Conservation (phyloP, 768 basidiomycete genomes). For the Lyophyllum decastes region DNA sequence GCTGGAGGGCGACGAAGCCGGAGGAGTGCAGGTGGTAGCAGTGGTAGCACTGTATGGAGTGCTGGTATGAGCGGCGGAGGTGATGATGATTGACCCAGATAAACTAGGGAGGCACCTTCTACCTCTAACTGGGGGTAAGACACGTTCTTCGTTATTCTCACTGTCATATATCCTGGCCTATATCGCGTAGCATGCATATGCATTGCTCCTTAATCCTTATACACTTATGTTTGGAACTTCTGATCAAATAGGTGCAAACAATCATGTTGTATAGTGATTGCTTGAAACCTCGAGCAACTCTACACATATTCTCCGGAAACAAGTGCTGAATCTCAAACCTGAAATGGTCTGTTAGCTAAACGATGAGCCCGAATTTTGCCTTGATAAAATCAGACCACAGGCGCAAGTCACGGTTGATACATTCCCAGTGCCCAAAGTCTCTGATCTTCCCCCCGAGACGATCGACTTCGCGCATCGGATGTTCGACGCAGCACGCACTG, state of each 20-base stretch:
- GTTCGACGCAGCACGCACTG: constrained; percentile 73
- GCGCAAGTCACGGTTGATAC: background rate
- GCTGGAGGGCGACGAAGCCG: constrained; percentile 59
- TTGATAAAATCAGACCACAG: background rate
- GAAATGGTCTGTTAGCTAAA: constrained; percentile 8
- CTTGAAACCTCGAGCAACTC: too few relatives aligned
- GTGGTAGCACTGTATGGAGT: constrained; percentile 84
- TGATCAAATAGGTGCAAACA: background rate
- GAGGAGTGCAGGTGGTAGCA: constrained; percentile 64
- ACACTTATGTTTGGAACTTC: background rate
- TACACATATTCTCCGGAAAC: too few relatives aligned
- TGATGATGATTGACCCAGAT: constrained; percentile 34
- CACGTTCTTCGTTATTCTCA: background rate
- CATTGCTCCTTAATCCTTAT: constrained; percentile 6
- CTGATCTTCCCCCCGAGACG: constrained; percentile 40
- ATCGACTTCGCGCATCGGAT: constrained; percentile 66
- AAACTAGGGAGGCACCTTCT: background rate
- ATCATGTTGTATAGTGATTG: background rate
- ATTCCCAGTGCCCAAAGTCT: constrained; percentile 14
- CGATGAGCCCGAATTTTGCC: background rate
- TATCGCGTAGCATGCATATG: background rate
- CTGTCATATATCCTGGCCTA: background rate
- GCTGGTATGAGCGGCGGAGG: constrained; percentile 75
- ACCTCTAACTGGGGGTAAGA: background rate
- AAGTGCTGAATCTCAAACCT: background rate